Evolutionary conservation across 305 asterid species (phyloP), one percentile per base, ranked within the genome.

Genomic region (Rubia occidens): DNA sequence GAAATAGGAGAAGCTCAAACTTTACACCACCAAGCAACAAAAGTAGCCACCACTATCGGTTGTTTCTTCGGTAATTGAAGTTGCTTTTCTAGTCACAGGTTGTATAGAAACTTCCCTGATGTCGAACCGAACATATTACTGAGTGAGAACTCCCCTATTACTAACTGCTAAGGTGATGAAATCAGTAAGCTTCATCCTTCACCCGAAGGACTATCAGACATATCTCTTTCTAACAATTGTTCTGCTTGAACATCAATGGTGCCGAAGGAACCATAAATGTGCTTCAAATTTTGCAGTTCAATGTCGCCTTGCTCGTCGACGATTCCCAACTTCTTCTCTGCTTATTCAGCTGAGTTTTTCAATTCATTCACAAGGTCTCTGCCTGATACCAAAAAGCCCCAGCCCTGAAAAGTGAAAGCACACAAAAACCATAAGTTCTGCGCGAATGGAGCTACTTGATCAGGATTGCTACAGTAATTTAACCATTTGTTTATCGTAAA

Each of bases 191-290:
- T 29, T 29, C 32, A 29, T 29, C 32, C 32, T 29, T 29, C 32
- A 29, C 32, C 32, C 32, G 32, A 29, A 29, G 32, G 32, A 29
- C 32, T 29, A 2, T 29, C 32, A 29, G 32, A 29, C 32, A 1
- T 1, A 29, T 29, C 32, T 29, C 32, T 29, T 51, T 51, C 56
- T 51, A 20, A 51, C 6, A 90, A 84, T 62, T 82, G 56, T 20
- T 51, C 20, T 4, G 56, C 56, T 15, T 20, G 56, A 51, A 20
- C 56, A 51, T 51, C 56, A 51, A 51, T 51, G 56, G 56, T 15
- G 21, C 56, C 17, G 20, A 51, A 17, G 8, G 56, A 51, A 51
- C 85, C 56, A 51, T 51, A 20, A 7, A 51, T 51, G 56, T 15
- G 17, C 56, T 7, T 51, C 56, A 20, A 51, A 51, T 51, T 51